Conservation (phyloP, 805 yeast genomes). For the Komagataella kurtzmanii region DNA sequence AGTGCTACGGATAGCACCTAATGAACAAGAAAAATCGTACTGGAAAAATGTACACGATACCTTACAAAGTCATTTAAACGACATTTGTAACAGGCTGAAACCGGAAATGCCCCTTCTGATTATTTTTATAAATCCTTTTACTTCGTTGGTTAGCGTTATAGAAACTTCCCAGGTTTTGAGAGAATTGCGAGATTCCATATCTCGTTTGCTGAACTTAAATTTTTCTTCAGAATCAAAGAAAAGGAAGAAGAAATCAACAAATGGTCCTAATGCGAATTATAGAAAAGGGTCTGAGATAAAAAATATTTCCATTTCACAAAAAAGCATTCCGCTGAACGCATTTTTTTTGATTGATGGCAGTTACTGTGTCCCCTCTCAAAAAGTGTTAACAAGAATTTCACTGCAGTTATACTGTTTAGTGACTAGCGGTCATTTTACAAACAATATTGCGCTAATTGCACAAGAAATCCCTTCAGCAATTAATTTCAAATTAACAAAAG, state of each 20-base stretch:
- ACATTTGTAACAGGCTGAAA: neutral
- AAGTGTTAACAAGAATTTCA: slow-evolving; percentile 28
- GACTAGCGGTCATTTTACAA: neutral
- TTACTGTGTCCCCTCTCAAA: slow-evolving; percentile 16
- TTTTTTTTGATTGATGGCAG: slow-evolving; percentile 21
- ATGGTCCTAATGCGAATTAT: neutral
- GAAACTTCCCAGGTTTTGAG: slow-evolving; percentile 32
- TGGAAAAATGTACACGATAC: neutral
- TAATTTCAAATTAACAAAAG: slow-evolving; percentile 26
- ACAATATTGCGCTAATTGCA: slow-evolving; percentile 12
- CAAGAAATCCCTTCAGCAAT: slow-evolving; percentile 28
- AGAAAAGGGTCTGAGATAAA: neutral
- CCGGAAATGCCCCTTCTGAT: slow-evolving; percentile 20
- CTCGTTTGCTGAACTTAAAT: slow-evolving; percentile 5
- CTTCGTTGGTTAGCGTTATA: slow-evolving; percentile 28
- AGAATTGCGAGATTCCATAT: slow-evolving; percentile 26
- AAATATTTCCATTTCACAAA: slow-evolving; percentile 15
- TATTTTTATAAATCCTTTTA: slow-evolving; percentile 32
- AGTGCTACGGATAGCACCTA: neutral
- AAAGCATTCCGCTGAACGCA: slow-evolving; percentile 26
- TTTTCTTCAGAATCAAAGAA: slow-evolving; percentile 5
- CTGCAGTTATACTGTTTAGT: slow-evolving; percentile 40
- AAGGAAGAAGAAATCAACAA: slow-evolving; percentile 10
- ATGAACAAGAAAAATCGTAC: neutral
- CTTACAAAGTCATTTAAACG: no score